These are phyloP conservation scores for Ganoderma sinense DNA, from an alignment of 1,284 basidiomycete species.

Conservation along the genomic window DNA sequence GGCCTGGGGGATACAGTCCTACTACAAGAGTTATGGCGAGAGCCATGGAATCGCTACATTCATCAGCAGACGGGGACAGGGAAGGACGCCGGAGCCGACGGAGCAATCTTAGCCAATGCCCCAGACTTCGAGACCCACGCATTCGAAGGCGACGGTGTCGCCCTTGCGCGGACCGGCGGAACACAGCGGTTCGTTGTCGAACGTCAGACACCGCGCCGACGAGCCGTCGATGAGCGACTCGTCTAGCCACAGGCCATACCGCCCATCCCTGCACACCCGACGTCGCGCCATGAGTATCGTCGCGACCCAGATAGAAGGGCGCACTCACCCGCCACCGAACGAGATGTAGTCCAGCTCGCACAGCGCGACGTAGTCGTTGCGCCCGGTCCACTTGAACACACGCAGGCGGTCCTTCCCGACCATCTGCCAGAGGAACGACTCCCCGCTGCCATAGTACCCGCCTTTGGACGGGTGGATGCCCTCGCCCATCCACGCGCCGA, in stretches of 20 bases:
- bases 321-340: conserved; percentile 88
- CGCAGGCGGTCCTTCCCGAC: conserved; percentile 53
- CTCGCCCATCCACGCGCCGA: conserved; percentile 87
- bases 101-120: conserved; percentile 52
- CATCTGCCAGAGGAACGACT: conserved; percentile 86
- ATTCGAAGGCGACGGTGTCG: conserved; percentile 74
- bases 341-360: conserved; percentile 85
- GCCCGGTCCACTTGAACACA: conserved; percentile 89
- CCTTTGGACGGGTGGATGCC: conserved; percentile 65
- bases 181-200: conserved; percentile 88
- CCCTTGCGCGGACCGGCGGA: conserved; percentile 52
- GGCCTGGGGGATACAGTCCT: neutral
- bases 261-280: conserved; percentile 67
- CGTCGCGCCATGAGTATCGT: neutral
- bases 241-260: conserved; percentile 92
- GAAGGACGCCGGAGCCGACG: neutral
- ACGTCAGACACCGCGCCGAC: conserved; percentile 86
- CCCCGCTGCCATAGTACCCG: conserved; percentile 86
- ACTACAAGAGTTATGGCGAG: neutral
- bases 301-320: conserved; percentile 17
- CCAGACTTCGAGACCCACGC: conserved; percentile 90
- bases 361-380: conserved; percentile 90
- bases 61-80: neutral
- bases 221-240: conserved; percentile 84
- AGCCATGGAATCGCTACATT: neutral